Percentiles rank a stretch among this genome's conserved stretches.
Conservation (phyloP, 2,329 filamentous ascomycete genomes). For the Phyllosticta ampelicida region DNA sequence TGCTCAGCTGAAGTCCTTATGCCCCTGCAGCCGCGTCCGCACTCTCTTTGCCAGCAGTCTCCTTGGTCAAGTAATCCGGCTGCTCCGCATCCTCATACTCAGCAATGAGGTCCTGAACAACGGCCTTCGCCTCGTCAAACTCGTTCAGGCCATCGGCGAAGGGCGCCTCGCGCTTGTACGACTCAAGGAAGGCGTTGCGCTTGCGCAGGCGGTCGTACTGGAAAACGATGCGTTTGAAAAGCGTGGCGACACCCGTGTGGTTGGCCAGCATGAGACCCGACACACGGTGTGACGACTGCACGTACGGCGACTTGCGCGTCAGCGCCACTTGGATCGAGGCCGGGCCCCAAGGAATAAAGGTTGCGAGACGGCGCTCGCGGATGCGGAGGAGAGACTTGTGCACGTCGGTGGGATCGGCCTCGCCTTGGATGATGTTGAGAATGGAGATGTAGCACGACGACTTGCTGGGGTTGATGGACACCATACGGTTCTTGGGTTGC, state of each 20-base stretch:
- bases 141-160: slow-evolving; percentile 87
- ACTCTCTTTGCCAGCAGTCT: slow-evolving; percentile 20
- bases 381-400: slow-evolving; percentile 97
- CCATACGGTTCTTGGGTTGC: slow-evolving; percentile 99
- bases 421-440: slow-evolving; percentile 96
- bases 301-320: slow-evolving; percentile 92
- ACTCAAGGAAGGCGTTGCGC: slow-evolving; percentile 91
- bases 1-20: not conserved
- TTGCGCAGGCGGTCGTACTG: slow-evolving; percentile 94
- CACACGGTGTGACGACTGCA: slow-evolving; percentile 86
- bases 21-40: not conserved
- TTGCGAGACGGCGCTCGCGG: slow-evolving; percentile 82
- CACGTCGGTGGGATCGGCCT: slow-evolving; percentile 91
- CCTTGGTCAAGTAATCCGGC: slow-evolving; percentile 77
- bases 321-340: slow-evolving; percentile 95
- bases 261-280: slow-evolving; percentile 97
- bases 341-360: slow-evolving; percentile 97
- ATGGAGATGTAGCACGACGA: slow-evolving; percentile 99
- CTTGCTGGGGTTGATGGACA: slow-evolving; percentile 88
- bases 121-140: slow-evolving; percentile 88
- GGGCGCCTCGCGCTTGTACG: slow-evolving; percentile 89
- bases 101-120: slow-evolving; percentile 79
- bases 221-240: slow-evolving; percentile 87
- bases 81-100: slow-evolving; percentile 96
- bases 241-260: slow-evolving; percentile 91